phyloP scores from a whole-genome alignment of 306 rosid genomes.

The Fagus crenata region DNA sequence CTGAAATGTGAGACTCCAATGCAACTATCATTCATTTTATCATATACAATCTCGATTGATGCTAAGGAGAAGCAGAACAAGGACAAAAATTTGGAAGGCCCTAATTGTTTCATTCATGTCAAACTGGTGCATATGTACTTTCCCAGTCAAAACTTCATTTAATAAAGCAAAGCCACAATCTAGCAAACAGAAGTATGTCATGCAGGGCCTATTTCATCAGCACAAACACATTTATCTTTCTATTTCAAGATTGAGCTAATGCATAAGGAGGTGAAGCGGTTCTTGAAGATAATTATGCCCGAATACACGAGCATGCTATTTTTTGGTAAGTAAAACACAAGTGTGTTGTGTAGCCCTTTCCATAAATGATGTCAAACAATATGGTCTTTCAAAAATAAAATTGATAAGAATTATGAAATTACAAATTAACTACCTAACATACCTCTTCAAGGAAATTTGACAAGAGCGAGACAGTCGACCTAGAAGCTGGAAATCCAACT shows the following conservation, averaged over 20 bases:
- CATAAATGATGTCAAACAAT: not conserved
- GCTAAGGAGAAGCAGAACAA: not conserved
- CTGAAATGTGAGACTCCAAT: not conserved
- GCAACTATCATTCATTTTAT: not conserved
- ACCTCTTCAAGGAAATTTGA: conserved; percentile 66
- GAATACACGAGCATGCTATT: not conserved
- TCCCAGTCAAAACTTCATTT: not conserved
- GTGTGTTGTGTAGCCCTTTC: not conserved
- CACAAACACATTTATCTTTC: not conserved
- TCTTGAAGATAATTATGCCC: not conserved
- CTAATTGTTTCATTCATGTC: not conserved
- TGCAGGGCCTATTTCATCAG: not conserved
- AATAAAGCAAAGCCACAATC: not conserved
- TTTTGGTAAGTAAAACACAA: too few relatives aligned
- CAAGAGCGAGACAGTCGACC: conserved; percentile 50
- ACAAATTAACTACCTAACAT: conserved; percentile 9
- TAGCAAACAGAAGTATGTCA: not conserved
- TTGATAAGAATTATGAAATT: not conserved
- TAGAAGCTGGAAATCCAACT: conserved; percentile 65
- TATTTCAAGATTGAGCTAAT: not conserved
- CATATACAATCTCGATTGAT: not conserved
- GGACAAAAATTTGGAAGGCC: not conserved
- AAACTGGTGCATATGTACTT: not conserved
- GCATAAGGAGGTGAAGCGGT: not conserved
- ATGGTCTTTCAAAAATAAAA: not conserved